phyloP scores from a whole-genome alignment of 345 rosid species.

The Raphanus sativus region DNA sequence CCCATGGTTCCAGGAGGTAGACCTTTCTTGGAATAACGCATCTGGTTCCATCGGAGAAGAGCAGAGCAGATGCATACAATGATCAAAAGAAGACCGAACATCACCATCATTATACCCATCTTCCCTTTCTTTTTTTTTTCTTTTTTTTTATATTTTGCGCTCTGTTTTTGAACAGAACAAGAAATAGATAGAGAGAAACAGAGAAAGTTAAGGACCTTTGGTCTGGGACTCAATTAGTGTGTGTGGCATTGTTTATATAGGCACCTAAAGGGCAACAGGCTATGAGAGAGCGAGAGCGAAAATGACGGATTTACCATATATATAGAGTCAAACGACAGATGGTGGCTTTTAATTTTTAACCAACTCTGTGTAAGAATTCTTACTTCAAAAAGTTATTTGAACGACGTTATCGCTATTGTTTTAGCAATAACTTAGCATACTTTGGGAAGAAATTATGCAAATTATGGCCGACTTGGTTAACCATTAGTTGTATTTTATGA shows the following conservation, averaged over 20 bases:
- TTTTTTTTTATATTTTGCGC: neutral
- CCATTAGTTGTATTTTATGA: neutral
- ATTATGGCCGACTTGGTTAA: neutral
- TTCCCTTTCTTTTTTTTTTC: neutral
- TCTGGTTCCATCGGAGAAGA: constrained; percentile 78
- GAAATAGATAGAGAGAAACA: constrained; percentile 21
- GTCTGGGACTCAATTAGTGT: constrained; percentile 27
- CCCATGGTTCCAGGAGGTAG: constrained; percentile 99
- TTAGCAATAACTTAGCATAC: neutral
- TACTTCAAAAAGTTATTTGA: neutral
- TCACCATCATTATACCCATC: constrained; percentile 66
- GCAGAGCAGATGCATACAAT: constrained; percentile 61
- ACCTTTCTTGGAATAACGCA: constrained; percentile 71
- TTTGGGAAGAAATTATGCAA: neutral
- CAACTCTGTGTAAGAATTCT: neutral
- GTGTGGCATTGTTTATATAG: constrained; percentile 37
- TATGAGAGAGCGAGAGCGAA: neutral
- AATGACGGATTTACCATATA: neutral
- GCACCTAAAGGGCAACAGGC: constrained; percentile 28
- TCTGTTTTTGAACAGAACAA: constrained; percentile 22
- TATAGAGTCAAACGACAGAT: neutral
- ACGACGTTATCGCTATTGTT: neutral
- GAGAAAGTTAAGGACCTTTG: constrained; percentile 18
- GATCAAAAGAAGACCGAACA: constrained; percentile 42
- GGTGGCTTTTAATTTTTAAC: neutral